Evolutionary conservation across 495 filamentous ascomycete species (phyloP).

Genomic region (Penicillium paxilli): DNA sequence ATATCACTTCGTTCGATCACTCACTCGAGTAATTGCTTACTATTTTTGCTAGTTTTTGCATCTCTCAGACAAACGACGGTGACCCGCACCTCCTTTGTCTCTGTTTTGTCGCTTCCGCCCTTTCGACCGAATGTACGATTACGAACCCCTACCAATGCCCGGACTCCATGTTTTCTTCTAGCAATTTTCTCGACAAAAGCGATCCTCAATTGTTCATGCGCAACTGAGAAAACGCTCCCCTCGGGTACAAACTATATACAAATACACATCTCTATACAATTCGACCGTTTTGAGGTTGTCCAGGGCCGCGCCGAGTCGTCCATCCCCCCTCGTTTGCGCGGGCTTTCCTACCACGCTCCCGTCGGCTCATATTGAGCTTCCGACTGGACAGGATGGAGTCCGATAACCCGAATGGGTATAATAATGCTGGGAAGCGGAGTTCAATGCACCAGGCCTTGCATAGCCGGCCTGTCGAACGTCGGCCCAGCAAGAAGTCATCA

Average conservation of each 20-base stretch:
- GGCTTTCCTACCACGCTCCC: slow-evolving; percentile 22
- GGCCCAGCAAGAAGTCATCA: slow-evolving; percentile 54
- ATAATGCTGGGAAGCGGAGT: slow-evolving; percentile 31
- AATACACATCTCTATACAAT: neutral
- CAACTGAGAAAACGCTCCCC: slow-evolving; percentile 25
- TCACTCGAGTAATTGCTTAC: slow-evolving; percentile 20
- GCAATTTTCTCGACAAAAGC: slow-evolving; percentile 35
- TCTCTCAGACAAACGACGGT: slow-evolving; percentile 30
- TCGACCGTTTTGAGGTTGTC: slow-evolving; percentile 21
- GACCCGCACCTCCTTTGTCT: slow-evolving; percentile 28
- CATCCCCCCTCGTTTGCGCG: slow-evolving; percentile 13
- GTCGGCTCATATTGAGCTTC: slow-evolving; percentile 10
- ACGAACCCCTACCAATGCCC: slow-evolving; percentile 25
- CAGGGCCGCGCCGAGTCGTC: slow-evolving; percentile 13
- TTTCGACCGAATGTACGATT: slow-evolving; percentile 29
- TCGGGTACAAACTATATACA: slow-evolving; percentile 13
- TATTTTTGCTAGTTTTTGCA: slow-evolving; percentile 22
- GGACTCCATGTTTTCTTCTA: slow-evolving; percentile 51
- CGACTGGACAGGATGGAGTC: slow-evolving; percentile 41
- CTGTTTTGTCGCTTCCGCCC: slow-evolving; percentile 18
- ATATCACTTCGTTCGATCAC: slow-evolving; percentile 13
- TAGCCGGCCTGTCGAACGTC: slow-evolving; percentile 48
- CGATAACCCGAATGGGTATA: slow-evolving; percentile 43
- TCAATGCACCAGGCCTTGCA: slow-evolving; percentile 44
- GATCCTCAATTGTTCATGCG: slow-evolving; percentile 37